phyloP scores from a whole-genome alignment of 371 early-diverging fungal species.

The Mortierella sp. region DNA sequence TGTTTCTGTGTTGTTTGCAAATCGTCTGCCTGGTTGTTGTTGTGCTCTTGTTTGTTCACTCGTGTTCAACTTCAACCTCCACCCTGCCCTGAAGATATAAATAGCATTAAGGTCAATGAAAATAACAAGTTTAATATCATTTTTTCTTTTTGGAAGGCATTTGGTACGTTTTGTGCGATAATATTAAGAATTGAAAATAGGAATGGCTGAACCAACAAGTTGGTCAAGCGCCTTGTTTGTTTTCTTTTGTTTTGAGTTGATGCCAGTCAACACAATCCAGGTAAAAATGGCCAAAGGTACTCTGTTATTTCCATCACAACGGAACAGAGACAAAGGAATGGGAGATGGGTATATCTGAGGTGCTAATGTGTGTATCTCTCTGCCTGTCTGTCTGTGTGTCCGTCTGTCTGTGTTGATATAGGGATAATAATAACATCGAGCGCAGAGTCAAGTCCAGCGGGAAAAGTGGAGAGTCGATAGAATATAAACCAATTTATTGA shows the following conservation, averaged over 20 bases:
- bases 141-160: not conserved
- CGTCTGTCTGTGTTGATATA: no score
- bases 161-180: not conserved
- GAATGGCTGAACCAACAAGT: not conserved
- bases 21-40: not conserved
- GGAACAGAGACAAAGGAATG: no score
- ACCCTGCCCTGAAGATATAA: constrained; percentile 8
- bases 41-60: not conserved
- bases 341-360: no score
- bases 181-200: not conserved
- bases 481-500: not conserved
- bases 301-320: no score
- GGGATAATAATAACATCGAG: not conserved
- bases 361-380: no score
- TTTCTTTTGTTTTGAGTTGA: not conserved
- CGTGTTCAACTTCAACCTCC: constrained; percentile 9
- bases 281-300: no score
- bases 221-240: not conserved
- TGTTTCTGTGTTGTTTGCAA: not conserved
- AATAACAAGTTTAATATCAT: constrained; percentile 1
- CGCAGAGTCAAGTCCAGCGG: no score
- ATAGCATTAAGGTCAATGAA: no score
- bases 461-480: not conserved
- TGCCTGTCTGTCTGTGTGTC: no score
- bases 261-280: no score